These are phyloP conservation scores for Pyrrhoderma noxium DNA, from an alignment of 1,284 basidiomycete species.

Conservation along the genomic window DNA sequence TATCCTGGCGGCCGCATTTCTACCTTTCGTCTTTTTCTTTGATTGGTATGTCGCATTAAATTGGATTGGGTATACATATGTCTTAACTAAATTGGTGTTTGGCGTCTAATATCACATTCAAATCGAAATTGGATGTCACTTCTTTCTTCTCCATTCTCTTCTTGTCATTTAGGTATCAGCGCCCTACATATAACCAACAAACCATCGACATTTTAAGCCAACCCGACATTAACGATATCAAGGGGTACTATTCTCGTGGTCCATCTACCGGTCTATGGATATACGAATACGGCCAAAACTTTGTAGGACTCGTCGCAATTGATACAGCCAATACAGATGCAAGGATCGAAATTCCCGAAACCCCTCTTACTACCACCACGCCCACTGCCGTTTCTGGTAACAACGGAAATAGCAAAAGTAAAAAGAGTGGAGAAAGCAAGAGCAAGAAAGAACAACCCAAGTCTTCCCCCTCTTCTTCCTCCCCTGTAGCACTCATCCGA, in stretches of 20 bases:
- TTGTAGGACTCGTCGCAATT: conserved; percentile 64
- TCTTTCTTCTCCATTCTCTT: not conserved
- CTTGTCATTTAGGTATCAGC: conserved; percentile 48
- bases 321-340: conserved; percentile 40
- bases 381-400: no score
- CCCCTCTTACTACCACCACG: no score
- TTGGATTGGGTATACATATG: no score
- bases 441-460: conserved; percentile 7
- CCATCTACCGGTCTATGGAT: conserved; percentile 62
- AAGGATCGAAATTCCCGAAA: no score
- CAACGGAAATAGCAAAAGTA: conserved; percentile 5
- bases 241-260: conserved; percentile 51
- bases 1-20: conserved; percentile 53
- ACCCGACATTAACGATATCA: conserved; percentile 49
- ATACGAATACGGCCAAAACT: conserved; percentile 50
- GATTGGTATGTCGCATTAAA: conserved; percentile 54
- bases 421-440: not conserved
- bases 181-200: conserved; percentile 56
- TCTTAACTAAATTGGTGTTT: no score
- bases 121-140: no score
- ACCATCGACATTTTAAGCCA: conserved; percentile 47
- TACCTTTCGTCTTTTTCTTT: conserved; percentile 58
- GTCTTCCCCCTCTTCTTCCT: conserved; percentile 8
- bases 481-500: conserved; percentile 54
- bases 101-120: no score